Evolutionary conservation across 306 rosid species (phyloP).

Genomic region (Lablab purpureus): DNA sequence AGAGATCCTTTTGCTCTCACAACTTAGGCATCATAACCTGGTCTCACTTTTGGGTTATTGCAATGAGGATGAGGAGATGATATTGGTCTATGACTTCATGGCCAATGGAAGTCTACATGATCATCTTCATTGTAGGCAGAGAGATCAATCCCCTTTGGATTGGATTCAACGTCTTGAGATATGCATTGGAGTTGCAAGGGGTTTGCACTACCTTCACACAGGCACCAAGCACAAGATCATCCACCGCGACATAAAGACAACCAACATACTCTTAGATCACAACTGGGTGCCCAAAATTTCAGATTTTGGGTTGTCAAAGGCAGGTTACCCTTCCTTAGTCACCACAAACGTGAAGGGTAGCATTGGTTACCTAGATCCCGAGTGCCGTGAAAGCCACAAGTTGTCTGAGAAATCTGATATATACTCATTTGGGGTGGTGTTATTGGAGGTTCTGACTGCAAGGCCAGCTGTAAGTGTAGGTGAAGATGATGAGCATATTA

Average conservation of each 20-base stretch:
- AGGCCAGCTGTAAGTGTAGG: constrained; percentile 42
- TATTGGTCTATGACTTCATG: constrained; percentile 54
- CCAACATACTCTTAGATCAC: constrained; percentile 53
- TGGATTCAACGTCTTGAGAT: constrained; percentile 60
- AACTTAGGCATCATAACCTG: constrained; percentile 45
- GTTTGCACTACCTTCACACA: constrained; percentile 56
- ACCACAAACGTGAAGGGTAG: constrained; percentile 51
- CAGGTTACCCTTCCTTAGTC: constrained; percentile 33
- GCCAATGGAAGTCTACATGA: constrained; percentile 46
- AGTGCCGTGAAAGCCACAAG: constrained; percentile 39
- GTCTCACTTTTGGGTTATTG: constrained; percentile 53
- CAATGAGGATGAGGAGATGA: constrained; percentile 62
- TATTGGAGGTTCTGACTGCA: constrained; percentile 48
- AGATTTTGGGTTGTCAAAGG: constrained; percentile 58
- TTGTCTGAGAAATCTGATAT: constrained; percentile 56
- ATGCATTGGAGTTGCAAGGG: constrained; percentile 53
- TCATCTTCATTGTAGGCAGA: constrained; percentile 44
- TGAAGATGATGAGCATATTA: constrained; percentile 44
- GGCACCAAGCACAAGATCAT: constrained; percentile 50
- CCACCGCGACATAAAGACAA: constrained; percentile 62
- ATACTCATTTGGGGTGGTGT: constrained; percentile 60
- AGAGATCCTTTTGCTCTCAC: constrained; percentile 49
- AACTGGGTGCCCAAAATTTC: constrained; percentile 53
- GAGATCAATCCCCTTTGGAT: constrained; percentile 43
- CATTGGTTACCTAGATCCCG: constrained; percentile 56